Conservation (phyloP, 345 rosid species). For the Linum lewisii region DNA sequence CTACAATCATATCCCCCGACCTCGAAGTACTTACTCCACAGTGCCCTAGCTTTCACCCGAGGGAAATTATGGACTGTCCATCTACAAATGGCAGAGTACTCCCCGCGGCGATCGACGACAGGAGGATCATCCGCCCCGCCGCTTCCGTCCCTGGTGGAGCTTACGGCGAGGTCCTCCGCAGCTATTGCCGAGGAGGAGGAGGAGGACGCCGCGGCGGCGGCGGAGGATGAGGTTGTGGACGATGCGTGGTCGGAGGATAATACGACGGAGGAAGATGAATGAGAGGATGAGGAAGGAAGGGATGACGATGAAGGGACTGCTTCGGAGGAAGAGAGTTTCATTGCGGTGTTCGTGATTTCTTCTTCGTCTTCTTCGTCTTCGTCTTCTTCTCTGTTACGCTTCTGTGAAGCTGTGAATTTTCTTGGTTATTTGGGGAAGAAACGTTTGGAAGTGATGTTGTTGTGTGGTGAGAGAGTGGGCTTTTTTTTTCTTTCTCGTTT, state of each 20-base stretch:
- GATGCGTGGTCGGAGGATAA: slow-evolving; percentile 27
- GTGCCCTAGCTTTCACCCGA: slow-evolving; percentile 75
- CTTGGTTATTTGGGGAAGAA: not conserved
- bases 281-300: not conserved
- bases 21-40: slow-evolving; percentile 97
- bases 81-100: slow-evolving; percentile 68
- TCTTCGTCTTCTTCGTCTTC: slow-evolving; percentile 5
- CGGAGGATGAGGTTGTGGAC: slow-evolving; percentile 32
- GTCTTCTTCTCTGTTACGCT: not conserved
- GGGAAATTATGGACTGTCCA: slow-evolving; percentile 87
- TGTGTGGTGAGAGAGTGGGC: slow-evolving; percentile 15
- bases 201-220: slow-evolving; percentile 21
- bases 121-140: slow-evolving; percentile 78
- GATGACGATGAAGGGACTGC: slow-evolving; percentile 42
- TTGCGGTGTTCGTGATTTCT: no score
- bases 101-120: slow-evolving; percentile 70
- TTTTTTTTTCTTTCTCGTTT: not conserved
- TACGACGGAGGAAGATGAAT: not conserved
- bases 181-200: slow-evolving; percentile 27
- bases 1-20: slow-evolving; percentile 99
- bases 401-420: not conserved
- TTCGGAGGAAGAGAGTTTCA: slow-evolving; percentile 56
- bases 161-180: slow-evolving; percentile 49
- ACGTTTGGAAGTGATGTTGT: slow-evolving; percentile 13
- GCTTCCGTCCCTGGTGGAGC: slow-evolving; percentile 56